Conservation (phyloP, 2,329 filamentous ascomycete species). For the Chaetoscypha palmicola region DNA sequence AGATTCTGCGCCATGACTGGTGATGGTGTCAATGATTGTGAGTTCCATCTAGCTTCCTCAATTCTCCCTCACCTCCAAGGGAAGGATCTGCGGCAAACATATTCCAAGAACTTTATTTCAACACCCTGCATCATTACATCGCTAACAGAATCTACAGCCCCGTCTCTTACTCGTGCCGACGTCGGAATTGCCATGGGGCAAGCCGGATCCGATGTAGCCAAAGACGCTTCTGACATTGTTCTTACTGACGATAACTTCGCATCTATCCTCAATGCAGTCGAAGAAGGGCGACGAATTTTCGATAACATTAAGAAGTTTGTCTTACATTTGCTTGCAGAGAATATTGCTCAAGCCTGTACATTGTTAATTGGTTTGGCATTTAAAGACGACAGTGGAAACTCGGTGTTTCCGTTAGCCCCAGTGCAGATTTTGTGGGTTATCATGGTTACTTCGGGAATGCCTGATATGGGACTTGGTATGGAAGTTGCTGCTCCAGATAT, state of each 20-base stretch:
- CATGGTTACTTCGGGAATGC: slow-evolving; percentile 81
- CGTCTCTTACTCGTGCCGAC: slow-evolving; percentile 46
- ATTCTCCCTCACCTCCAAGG: no score
- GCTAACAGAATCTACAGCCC: no score
- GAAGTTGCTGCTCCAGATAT: slow-evolving; percentile 1
- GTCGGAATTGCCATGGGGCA: slow-evolving; percentile 54
- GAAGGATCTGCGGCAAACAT: no score
- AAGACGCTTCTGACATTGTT: slow-evolving; percentile 48
- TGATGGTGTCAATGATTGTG: slow-evolving; percentile 50
- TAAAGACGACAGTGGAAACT: slow-evolving; percentile 62
- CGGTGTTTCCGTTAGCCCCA: slow-evolving; percentile 79
- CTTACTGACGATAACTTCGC: slow-evolving; percentile 49
- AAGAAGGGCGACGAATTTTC: slow-evolving; percentile 46
- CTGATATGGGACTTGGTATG: slow-evolving; percentile 5
- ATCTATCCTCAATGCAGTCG: slow-evolving; percentile 45
- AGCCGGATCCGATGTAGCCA: slow-evolving; percentile 55
- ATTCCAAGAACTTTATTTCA: no score
- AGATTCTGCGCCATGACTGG: slow-evolving; percentile 49
- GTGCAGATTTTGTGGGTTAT: slow-evolving; percentile 92
- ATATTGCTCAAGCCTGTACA: slow-evolving; percentile 77
- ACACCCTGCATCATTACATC: no score
- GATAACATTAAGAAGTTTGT: slow-evolving; percentile 56
- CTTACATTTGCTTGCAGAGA: slow-evolving; percentile 57
- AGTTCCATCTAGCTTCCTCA: no score
- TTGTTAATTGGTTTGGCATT: slow-evolving; percentile 77